Base-by-base conservation (phyloP, 2,329 filamentous ascomycete species). In the Fusarium pseudoanthophilum region DNA sequence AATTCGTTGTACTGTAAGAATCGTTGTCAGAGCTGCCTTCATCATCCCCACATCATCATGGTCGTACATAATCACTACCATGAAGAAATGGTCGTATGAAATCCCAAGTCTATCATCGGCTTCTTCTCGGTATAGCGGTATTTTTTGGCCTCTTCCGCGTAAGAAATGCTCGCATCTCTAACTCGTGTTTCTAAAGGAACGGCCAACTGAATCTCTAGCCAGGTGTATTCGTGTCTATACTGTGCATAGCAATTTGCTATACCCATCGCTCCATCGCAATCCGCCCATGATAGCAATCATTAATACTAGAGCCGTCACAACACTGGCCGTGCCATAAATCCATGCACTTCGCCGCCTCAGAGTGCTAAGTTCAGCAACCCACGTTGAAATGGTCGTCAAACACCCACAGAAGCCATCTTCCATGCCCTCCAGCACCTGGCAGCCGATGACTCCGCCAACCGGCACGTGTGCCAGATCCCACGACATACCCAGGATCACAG, bases 401-500 rank as follows among this genome's bases (percentile, higher is more conserved):
- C 88, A 90, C 4, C 91, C 91, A 76, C 91, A 92, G 75, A 92
- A 92, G 5, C 91, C 91, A 83, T 92, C 90, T 79, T 90, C 87
- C 7, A 92, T 81, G 11, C 90, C 90, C 76, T 91, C 89, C 55
- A 93, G 80, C 2, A 93, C 87, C 81, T 93, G 91, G 69, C 92
- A 95, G 2, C 90, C 90, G 1, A 91, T 77, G 4, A 88, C 79
- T 9, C 88, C 87, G 2, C 88, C 87, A 4, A 86, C 72, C 0
- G 86, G 87, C 0, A 86, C 87, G 77, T 94, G 94, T 72, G 94
- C 93, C 57, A 97, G 83, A 78, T 97, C 93, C 84, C 89, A 97
- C 36, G 90, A 88, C 87, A 94, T 91, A 20, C 90, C 95, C 56
- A 97, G 81, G 21, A 97, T 82, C 0, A 87, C 87, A 0, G 93